Evolutionary conservation across 2,329 filamentous ascomycete genomes (phyloP).

Genomic region (Diaporthe humulicola): DNA sequence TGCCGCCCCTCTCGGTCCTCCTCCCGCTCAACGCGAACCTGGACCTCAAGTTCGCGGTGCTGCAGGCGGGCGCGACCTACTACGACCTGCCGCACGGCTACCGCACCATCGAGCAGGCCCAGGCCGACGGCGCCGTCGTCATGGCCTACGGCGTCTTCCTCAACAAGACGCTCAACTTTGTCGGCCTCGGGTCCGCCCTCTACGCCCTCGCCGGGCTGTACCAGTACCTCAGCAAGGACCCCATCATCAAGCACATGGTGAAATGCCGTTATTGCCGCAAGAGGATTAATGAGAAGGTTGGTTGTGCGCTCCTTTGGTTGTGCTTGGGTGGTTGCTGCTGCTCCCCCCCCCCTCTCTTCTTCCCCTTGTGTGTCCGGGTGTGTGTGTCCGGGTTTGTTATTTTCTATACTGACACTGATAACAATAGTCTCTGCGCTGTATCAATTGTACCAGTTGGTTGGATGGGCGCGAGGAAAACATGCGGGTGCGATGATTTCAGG

Average conservation of each 20-base stretch:
- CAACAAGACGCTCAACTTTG: constrained; percentile 75
- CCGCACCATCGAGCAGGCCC: constrained; percentile 77
- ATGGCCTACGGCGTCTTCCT: constrained; percentile 73
- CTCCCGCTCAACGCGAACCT: constrained; percentile 79
- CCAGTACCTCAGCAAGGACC: constrained; percentile 71
- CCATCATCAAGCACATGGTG: constrained; percentile 78
- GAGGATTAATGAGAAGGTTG: constrained; percentile 72
- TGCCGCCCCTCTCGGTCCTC: constrained; percentile 77
- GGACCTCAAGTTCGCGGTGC: constrained; percentile 79
- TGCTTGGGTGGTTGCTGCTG: neutral
- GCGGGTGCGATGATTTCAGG: neutral
- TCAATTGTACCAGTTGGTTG: constrained; percentile 66
- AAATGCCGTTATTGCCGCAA: constrained; percentile 78
- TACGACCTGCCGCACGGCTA: constrained; percentile 65
- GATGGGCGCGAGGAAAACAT: constrained; percentile 61
- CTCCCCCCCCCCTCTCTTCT: no score
- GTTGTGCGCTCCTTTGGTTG: constrained; percentile 33
- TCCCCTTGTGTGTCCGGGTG: neutral
- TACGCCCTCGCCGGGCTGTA: constrained; percentile 75
- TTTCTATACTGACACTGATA: neutral
- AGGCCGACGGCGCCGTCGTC: constrained; percentile 78
- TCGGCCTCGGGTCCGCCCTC: constrained; percentile 74
- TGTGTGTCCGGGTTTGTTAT: neutral
- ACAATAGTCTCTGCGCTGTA: constrained; percentile 57
- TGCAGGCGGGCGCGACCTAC: constrained; percentile 69